Evolutionary conservation across 2,329 filamentous ascomycete genomes (phyloP).

Genomic region (Cladosporium sp.): DNA sequence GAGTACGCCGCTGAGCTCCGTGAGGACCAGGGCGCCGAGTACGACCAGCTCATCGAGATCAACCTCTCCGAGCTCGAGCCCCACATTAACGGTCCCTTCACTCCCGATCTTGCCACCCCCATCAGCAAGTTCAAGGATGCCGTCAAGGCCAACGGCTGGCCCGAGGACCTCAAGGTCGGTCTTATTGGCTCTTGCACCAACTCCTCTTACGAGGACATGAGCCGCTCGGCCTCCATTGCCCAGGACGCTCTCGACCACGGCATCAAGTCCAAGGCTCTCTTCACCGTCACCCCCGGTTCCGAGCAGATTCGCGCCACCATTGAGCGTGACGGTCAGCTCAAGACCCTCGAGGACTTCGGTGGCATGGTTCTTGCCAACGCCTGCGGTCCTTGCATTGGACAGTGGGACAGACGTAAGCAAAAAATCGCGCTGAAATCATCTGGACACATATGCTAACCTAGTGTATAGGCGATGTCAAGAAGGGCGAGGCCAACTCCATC

Average conservation of each 20-base stretch:
- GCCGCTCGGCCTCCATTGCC: constrained; percentile 85
- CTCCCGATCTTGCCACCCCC: constrained; percentile 93
- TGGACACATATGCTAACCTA: background rate
- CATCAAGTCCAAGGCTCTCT: constrained; percentile 87
- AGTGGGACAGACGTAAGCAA: constrained; percentile 70
- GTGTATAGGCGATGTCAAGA: constrained; percentile 69
- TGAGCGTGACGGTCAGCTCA: constrained; percentile 59
- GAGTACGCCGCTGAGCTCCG: constrained; percentile 81
- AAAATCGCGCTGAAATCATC: background rate
- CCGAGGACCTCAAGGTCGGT: constrained; percentile 92
- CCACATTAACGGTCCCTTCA: constrained; percentile 98
- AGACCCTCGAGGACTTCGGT: constrained; percentile 95
- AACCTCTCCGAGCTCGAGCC: constrained; percentile 94
- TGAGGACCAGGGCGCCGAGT: constrained; percentile 87
- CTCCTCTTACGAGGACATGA: constrained; percentile 87
- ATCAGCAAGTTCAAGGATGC: constrained; percentile 97
- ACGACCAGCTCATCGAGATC: constrained; percentile 94
- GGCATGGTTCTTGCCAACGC: constrained; percentile 94
- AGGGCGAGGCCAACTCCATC: constrained; percentile 94
- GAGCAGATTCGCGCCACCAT: constrained; percentile 97
- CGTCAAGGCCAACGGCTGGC: constrained; percentile 93
- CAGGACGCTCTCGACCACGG: constrained; percentile 89
- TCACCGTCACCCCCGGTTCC: constrained; percentile 93
- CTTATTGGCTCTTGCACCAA: constrained; percentile 99
- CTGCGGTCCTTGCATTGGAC: constrained; percentile 81